Conservation (phyloP, 345 rosid genomes). For the Eucalyptus coolabah region DNA sequence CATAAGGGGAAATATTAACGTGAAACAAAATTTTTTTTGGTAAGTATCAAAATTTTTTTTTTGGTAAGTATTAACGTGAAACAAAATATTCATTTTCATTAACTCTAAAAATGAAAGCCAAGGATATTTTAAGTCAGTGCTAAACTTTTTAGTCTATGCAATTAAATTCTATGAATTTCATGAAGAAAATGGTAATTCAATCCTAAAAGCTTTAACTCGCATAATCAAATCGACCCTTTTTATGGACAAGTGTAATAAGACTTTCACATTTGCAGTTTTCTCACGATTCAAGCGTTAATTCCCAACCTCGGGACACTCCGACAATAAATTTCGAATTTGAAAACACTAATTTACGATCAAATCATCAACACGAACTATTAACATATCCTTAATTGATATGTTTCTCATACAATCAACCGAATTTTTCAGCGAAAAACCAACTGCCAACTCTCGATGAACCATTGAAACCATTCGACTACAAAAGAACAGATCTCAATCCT, state of each 20-base stretch:
- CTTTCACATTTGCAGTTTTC: background rate
- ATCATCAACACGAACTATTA: background rate
- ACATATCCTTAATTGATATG: background rate
- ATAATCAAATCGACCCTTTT: fast-evolving
- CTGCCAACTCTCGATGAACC: background rate
- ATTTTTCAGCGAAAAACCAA: background rate
- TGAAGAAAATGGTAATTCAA: fast-evolving
- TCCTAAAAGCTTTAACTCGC: background rate
- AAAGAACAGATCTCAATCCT: background rate
- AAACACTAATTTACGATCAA: background rate
- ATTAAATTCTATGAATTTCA: background rate
- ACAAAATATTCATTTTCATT: background rate
- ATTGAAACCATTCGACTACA: background rate
- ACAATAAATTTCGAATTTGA: background rate
- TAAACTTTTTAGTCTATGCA: background rate
- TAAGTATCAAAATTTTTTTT: too few relatives aligned
- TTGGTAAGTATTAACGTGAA: too few relatives aligned
- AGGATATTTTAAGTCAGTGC: background rate
- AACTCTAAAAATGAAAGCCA: background rate
- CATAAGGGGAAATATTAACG: background rate
- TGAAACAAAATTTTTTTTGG: too few relatives aligned
- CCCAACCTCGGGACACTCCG: background rate
- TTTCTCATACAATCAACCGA: background rate
- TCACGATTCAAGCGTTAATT: background rate
- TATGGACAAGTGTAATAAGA: background rate